Conservation (phyloP, 345 rosid genomes). For the Microthlaspi erraticum region DNA sequence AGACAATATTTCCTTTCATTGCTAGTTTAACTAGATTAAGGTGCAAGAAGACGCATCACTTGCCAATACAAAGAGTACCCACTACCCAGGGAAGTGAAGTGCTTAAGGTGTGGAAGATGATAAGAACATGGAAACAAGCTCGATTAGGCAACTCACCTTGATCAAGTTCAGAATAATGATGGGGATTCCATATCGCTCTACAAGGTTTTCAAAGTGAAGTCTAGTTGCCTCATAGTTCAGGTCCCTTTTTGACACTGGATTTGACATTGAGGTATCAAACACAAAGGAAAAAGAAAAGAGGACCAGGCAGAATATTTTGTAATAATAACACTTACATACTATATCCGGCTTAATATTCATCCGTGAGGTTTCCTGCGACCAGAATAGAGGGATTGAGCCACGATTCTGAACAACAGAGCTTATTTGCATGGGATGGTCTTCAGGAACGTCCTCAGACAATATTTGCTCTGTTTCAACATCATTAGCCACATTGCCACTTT, state of each 20-base stretch:
- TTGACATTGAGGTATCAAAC: slow-evolving; percentile 36
- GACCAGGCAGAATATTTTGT: slow-evolving; percentile 24
- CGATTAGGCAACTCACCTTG: slow-evolving; percentile 60
- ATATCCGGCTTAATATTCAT: slow-evolving; percentile 97
- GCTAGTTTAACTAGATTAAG: slow-evolving; percentile 4
- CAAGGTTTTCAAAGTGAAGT: slow-evolving; percentile 94
- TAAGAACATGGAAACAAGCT: slow-evolving; percentile 23
- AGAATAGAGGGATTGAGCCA: slow-evolving; percentile 96
- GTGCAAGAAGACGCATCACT: slow-evolving; percentile 26
- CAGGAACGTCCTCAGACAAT: slow-evolving; percentile 77
- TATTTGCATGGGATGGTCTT: slow-evolving; percentile 73
- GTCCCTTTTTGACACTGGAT: slow-evolving; percentile 86
- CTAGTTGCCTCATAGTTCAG: slow-evolving; percentile 88
- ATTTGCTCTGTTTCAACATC: slow-evolving; percentile 99
- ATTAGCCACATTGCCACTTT: slow-evolving; percentile 93
- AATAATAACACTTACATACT: slow-evolving; percentile 65
- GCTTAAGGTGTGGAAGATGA: slow-evolving; percentile 9
- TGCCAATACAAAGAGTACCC: slow-evolving; percentile 11
- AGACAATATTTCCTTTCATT: slow-evolving; percentile 8
- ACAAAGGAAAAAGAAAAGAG: slow-evolving; percentile 1
- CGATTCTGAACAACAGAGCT: slow-evolving; percentile 97
- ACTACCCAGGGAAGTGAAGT: background rate
- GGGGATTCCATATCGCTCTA: slow-evolving; percentile 89
- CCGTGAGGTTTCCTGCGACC: slow-evolving; percentile 99
- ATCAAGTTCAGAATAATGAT: slow-evolving; percentile 92